phyloP scores from a whole-genome alignment of 352 stramenopile genomes.

The Elongisporangium senticosum region DNA sequence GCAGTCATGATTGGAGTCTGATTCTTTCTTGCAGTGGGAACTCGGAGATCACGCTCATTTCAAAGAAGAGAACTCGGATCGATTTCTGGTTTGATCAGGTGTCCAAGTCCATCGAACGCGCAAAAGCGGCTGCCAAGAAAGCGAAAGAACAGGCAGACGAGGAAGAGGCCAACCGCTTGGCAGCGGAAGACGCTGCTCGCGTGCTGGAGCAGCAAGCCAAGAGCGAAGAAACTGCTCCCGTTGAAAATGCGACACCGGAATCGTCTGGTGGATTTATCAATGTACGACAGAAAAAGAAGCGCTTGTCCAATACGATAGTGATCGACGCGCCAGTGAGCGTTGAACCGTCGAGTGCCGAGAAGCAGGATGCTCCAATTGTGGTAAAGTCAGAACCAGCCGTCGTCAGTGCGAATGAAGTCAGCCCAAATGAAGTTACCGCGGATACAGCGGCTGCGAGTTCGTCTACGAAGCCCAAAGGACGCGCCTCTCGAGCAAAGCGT shows the following conservation, averaged over 20 bases:
- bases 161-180: neutral
- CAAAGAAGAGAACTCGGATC: constrained; percentile 38
- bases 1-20: constrained; percentile 37
- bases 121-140: constrained; percentile 8
- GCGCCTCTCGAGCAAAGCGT: neutral
- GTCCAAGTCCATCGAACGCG: constrained; percentile 27
- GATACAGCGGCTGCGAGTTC: neutral
- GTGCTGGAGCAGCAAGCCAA: constrained; percentile 1
- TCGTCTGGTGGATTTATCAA: constrained; percentile 9
- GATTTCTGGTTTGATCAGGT: constrained; percentile 62
- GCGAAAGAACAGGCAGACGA: constrained; percentile 12
- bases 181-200: constrained; percentile 1
- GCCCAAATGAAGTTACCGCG: neutral
- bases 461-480: neutral
- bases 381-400: neutral
- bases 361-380: constrained; percentile 7
- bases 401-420: neutral
- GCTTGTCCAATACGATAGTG: constrained; percentile 2
- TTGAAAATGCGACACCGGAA: neutral
- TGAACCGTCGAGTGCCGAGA: constrained; percentile 5
- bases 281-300: constrained; percentile 5
- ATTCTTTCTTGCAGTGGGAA: constrained; percentile 13
- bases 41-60: constrained; percentile 18
- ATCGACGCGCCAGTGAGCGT: constrained; percentile 3
- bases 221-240: constrained; percentile 3